phyloP scores from a whole-genome alignment of 768 basidiomycete genomes.

The Boletus huronensis region DNA sequence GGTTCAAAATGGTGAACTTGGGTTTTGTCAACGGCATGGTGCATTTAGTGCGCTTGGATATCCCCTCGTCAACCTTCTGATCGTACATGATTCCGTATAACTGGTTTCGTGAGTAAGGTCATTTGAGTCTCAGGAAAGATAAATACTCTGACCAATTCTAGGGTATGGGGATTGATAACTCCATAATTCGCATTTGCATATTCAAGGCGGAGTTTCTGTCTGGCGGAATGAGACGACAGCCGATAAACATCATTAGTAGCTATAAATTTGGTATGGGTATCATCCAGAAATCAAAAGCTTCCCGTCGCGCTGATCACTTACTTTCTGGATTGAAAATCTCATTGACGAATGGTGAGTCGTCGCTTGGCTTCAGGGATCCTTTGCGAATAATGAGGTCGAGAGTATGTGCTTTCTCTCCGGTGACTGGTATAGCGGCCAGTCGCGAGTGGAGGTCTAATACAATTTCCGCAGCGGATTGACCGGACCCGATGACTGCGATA shows the following conservation, averaged over 20 bases:
- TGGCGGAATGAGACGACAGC: conserved; percentile 34
- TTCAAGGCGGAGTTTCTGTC: conserved; percentile 38
- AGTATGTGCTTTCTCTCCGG: conserved; percentile 30
- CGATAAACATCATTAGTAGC: conserved; percentile 41
- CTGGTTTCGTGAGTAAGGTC: conserved; percentile 24
- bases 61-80: conserved; percentile 44
- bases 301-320: conserved; percentile 20
- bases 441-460: conserved; percentile 42
- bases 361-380: conserved; percentile 48
- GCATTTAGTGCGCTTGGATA: conserved; percentile 33
- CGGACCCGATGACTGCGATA: conserved; percentile 46
- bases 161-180: conserved; percentile 47
- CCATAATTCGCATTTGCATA: conserved; percentile 52
- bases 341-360: conserved; percentile 52
- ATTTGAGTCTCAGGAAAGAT: not conserved
- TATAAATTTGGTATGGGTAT: conserved; percentile 14
- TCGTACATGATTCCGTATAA: conserved; percentile 50
- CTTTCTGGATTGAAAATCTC: conserved; percentile 51
- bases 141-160: conserved; percentile 36
- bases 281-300: not conserved
- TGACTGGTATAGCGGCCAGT: conserved; percentile 31
- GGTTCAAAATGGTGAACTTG: conserved; percentile 37
- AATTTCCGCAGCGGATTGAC: conserved; percentile 48
- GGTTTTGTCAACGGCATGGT: conserved; percentile 14
- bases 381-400: conserved; percentile 51